Evolutionary conservation across 345 rosid species (phyloP).

Genomic region (Alliaria petiolata): DNA sequence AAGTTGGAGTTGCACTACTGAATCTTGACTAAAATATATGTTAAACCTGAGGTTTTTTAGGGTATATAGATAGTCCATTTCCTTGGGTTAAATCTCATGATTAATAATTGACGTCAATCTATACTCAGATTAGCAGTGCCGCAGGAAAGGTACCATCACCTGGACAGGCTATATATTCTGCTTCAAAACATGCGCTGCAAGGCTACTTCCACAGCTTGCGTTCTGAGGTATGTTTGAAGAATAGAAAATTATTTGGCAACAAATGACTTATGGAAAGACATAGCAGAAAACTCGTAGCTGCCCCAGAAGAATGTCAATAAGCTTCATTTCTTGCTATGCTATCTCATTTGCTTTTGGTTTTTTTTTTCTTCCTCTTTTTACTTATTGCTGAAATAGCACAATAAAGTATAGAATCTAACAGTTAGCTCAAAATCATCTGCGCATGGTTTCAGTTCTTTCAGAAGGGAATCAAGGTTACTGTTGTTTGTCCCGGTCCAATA

Average conservation of each 20-base stretch:
- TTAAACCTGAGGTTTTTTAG: not conserved
- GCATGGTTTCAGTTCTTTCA: slow-evolving; percentile 54
- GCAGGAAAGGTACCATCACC: slow-evolving; percentile 97
- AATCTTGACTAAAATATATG: no score
- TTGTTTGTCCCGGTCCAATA: slow-evolving; percentile 96
- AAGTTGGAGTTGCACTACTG: not conserved
- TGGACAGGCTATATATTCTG: slow-evolving; percentile 91
- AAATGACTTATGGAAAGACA: not conserved
- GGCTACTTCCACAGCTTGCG: slow-evolving; percentile 93
- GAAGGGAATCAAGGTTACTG: slow-evolving; percentile 83
- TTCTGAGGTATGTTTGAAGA: slow-evolving; percentile 69
- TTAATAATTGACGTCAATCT: not conserved
- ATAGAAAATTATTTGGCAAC: not conserved
- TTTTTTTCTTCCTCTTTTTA: not conserved
- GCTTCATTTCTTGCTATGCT: not conserved
- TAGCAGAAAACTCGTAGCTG: not conserved
- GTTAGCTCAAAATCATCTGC: not conserved
- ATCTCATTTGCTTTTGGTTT: not conserved
- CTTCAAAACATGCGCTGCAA: slow-evolving; percentile 83
- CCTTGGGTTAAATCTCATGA: not conserved
- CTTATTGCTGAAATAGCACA: not conserved
- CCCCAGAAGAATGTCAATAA: not conserved
- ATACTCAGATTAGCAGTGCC: slow-evolving; percentile 87
- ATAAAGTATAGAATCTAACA: not conserved
- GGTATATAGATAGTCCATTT: not conserved